A percentile compares a stretch with the other conserved stretches of the same genome.
These are phyloP conservation scores for Zygotorulaspora danielsina DNA, from an alignment of 805 yeast genomes.

Conservation along the genomic window DNA sequence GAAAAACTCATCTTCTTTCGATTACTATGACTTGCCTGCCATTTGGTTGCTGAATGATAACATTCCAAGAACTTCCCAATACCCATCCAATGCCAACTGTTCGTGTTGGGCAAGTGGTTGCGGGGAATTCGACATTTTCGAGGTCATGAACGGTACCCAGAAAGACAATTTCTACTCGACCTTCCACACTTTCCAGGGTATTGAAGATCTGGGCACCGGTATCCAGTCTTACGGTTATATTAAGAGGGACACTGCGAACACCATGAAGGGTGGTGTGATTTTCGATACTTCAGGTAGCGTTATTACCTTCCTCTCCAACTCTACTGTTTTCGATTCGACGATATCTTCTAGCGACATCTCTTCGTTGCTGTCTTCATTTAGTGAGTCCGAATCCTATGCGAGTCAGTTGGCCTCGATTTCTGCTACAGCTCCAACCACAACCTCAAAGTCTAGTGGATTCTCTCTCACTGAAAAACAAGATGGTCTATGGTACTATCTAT, in stretches of 20 bases:
- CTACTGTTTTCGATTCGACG: slow-evolving; percentile 45
- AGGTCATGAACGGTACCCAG: slow-evolving; percentile 62
- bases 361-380: slow-evolving; percentile 42
- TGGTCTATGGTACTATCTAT: slow-evolving; percentile 29
- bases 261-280: slow-evolving; percentile 69
- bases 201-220: slow-evolving; percentile 58
- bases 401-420: slow-evolving; percentile 35
- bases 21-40: slow-evolving; percentile 61
- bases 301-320: slow-evolving; percentile 55
- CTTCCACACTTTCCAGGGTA: slow-evolving; percentile 67
- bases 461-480: slow-evolving; percentile 15
- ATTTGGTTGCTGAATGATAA: slow-evolving; percentile 72
- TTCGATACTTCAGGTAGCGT: slow-evolving; percentile 60
- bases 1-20: slow-evolving; percentile 34
- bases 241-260: slow-evolving; percentile 45
- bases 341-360: slow-evolving; percentile 43
- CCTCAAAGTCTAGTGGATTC: slow-evolving; percentile 25
- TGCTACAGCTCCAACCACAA: slow-evolving; percentile 37
- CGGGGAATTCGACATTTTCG: slow-evolving; percentile 76
- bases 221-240: slow-evolving; percentile 53
- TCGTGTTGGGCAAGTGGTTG: slow-evolving; percentile 77
- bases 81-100: slow-evolving; percentile 53
- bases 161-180: slow-evolving; percentile 56
- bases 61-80: slow-evolving; percentile 72
- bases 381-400: slow-evolving; percentile 24